These are phyloP conservation scores for Aspergillus homomorphus DNA, from an alignment of 495 filamentous ascomycete species.

Conservation along the genomic window DNA sequence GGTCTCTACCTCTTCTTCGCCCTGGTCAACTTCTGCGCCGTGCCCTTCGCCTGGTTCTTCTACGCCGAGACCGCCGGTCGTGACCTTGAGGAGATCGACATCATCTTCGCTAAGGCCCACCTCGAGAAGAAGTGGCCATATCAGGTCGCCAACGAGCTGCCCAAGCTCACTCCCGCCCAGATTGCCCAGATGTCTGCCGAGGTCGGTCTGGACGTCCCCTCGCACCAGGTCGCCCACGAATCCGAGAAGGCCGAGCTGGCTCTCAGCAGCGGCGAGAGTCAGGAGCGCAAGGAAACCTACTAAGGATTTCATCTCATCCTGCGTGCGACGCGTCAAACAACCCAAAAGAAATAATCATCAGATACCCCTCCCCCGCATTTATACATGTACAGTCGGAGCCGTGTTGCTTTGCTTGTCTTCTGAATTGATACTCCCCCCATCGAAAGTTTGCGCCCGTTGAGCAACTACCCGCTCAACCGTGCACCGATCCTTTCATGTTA, in stretches of 20 bases:
- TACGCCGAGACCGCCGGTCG: constrained; percentile 67
- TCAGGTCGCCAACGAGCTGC: constrained; percentile 29
- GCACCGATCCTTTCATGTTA: background rate
- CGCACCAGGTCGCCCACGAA: constrained; percentile 17
- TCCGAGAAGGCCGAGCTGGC: constrained; percentile 33
- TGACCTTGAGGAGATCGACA: constrained; percentile 72
- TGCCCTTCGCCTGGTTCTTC: constrained; percentile 64
- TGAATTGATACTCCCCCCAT: background rate
- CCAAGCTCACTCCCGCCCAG: constrained; percentile 31
- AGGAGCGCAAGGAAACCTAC: constrained; percentile 6
- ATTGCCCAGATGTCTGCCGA: constrained; percentile 28
- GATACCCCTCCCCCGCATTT: background rate
- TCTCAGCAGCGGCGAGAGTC: constrained; percentile 27
- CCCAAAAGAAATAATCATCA: background rate
- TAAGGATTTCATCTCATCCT: background rate
- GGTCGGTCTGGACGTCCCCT: constrained; percentile 22
- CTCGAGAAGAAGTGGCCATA: constrained; percentile 37
- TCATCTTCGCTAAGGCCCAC: constrained; percentile 44
- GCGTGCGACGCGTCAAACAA: background rate
- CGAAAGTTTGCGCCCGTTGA: background rate
- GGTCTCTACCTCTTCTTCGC: constrained; percentile 62
- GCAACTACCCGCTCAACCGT: too few species aligned
- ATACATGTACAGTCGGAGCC: background rate
- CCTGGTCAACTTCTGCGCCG: constrained; percentile 60
- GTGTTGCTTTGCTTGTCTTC: background rate